Base-by-base conservation (phyloP, 768 basidiomycete genomes). In the Kwoniella dendrophila region DNA sequence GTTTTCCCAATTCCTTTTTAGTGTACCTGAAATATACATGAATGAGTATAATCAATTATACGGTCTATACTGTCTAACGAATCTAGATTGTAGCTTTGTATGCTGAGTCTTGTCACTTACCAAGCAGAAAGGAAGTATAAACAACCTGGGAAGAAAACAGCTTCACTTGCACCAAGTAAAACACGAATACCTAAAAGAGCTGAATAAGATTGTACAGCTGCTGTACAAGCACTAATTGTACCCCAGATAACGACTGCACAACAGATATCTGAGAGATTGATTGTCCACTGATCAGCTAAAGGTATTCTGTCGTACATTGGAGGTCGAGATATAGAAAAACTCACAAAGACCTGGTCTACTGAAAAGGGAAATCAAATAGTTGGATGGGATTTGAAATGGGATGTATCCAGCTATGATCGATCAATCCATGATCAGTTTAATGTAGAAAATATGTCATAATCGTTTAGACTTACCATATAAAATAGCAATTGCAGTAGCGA, bases 41-140 rank as follows among this genome's bases (percentile, higher is more conserved):
- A 24, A 32, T 12, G n/a, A n/a, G n/a, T n/a, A n/a, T n/a, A n/a
- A 32, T 18, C 44, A 18, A 18, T 11, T 45, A 29, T 27, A 24
- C 14, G 26, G 26, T 29, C 26, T 22, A n/a, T n/a, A n/a, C n/a
- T n/a, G n/a, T n/a, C n/a, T n/a, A n/a, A n/a, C n/a, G n/a, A n/a
- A n/a, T n/a, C n/a, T n/a, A n/a, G n/a, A n/a, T n/a, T n/a, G n/a
- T n/a, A n/a, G n/a, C n/a, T n/a, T n/a, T n/a, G n/a, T n/a, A n/a
- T n/a, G n/a, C n/a, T n/a, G n/a, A n/a, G n/a, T n/a, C n/a, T n/a
- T n/a, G n/a, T n/a, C 16, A 49, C 50, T 16, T 10, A 52, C 70
- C 73, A 76, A 8, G 66, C 64, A 2, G 63, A 64, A 20, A 78
- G 69, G 49, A 63, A 69, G 63, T 67, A 77, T 20, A 78, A 34